Base-by-base conservation (phyloP, 352 stramenopile species). In the Albugo laibachii region DNA sequence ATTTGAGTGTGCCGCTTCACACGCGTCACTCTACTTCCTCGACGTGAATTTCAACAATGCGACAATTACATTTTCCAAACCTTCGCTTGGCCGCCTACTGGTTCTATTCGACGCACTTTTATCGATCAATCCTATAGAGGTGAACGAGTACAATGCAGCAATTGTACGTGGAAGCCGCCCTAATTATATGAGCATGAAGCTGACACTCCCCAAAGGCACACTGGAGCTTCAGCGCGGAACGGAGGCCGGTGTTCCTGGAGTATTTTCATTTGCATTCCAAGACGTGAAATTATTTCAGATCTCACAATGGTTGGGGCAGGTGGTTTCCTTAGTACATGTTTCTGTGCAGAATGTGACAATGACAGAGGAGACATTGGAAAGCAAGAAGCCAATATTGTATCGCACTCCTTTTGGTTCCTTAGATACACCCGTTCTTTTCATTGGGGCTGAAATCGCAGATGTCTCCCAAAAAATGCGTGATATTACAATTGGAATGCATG, bases 391-490 rank as follows among this genome's bases (percentile, higher is more conserved):
- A 18, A 76, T 92, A 35, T 58, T 88, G 41, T 88, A 92, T 52
- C 73, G 74, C 43, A 89, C 79, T 10, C 73, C 73, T 16, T 84
- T 83, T 52, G 77, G 76, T 14, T 59, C 78, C 12, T 82, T 69
- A 13, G 67, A 79, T 2, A 70, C 72, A 5, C 79, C 79, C 14
- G 63, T 89, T 4, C 53, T 89, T 34, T 87, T 92, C 48, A 67
- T 86, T 21, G 73, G 73, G 2, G 64, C 86, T 21, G 76, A 89
- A 24, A 83, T 87, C 16, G 45, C 66, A 40, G 74, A 88, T 38
- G 69, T 86, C 46, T 86, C 79, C 10, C 79, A 87, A 55, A 76
- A 84, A 39, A 92, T 92, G 79, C 64, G 79, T 0, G 79, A 92
- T 41, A 89, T 87, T 63, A 87, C 83, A 52, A 68, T 87, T 1